A percentile compares a stretch with the other conserved stretches of the same genome.
Evolutionary conservation across 2,329 filamentous ascomycete species (phyloP).

Genomic region (Colletotrichum echinochloae): DNA sequence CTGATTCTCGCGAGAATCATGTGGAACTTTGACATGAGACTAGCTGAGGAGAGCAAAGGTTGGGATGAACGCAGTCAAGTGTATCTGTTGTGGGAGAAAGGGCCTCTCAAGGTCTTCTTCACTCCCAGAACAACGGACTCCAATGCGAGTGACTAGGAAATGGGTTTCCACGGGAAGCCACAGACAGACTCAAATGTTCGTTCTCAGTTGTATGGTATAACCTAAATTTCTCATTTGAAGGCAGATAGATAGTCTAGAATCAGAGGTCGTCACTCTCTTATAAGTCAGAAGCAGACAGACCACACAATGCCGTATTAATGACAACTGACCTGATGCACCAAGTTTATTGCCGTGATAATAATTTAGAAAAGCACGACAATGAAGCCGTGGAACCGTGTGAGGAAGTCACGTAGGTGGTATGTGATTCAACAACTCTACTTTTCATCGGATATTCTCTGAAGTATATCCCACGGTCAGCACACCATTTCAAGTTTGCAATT

Average conservation of each 20-base stretch:
- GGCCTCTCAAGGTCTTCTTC: conserved; percentile 24
- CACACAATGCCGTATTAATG: not conserved
- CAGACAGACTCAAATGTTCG: not conserved
- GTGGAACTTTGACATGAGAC: conserved; percentile 59
- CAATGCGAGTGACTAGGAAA: not conserved
- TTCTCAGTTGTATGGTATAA: not conserved
- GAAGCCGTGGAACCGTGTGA: no score
- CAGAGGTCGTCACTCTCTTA: fast-evolving
- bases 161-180: no score
- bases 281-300: no score
- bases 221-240: not conserved
- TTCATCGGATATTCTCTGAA: no score
- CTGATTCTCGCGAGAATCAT: conserved; percentile 59
- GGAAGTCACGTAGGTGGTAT: no score
- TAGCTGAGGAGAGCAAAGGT: conserved; percentile 49
- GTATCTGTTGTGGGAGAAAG: conserved; percentile 54
- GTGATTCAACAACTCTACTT: no score
- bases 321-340: not conserved
- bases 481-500: no score
- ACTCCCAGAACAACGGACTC: not conserved
- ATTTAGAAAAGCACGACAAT: no score
- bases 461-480: no score
- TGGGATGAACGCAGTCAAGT: conserved; percentile 54
- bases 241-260: not conserved
- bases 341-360: not conserved